Base-by-base conservation (phyloP, 345 rosid genomes). In the Erucastrum elatum region DNA sequence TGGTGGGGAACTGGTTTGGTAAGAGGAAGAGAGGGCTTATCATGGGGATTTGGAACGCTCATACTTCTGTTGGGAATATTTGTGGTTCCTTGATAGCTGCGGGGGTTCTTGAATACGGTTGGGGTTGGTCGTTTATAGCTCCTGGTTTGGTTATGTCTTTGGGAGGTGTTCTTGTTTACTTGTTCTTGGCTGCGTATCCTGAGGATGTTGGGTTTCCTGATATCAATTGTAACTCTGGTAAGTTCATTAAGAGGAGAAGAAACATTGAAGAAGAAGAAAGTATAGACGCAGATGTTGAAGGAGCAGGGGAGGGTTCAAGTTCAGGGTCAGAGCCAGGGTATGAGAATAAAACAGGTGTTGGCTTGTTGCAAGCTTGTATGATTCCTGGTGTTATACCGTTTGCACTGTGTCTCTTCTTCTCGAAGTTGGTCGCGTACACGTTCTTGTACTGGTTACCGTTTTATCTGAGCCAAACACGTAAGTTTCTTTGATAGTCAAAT, bases 121-220 rank as follows among this genome's bases (percentile, higher is more conserved):
- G 98, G 98, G 97, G 98, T 4, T 94, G 97, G 97, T 92, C 92
- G 5, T 94, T 94, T 80, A 90, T 94, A n/a, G 82, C 85, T 37
- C 97, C 97, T 2, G 98, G 97, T 8, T 87, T 83, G 9, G 81
- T 90, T 9, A 92, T 94, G 77, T 75, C 82, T 55, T 49, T 88
- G 26, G 89, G 93, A 44, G 97, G 98, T 21, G 60, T 92, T 56
- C 65, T 92, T 35, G 98, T 91, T 77, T 94, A 83, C 82, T 79
- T 91, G 75, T 90, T 90, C 84, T 81, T 94, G 82, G 86, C 95
- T 84, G 90, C 98, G 12, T 92, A 91, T 81, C 97, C 98, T 12
- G 98, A 94, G 75, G 98, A 94, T 86, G 80, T 94, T 25, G 97
- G 95, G 70, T 91, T 87, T 79, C 89, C 86, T 9, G 82, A 80